Evolutionary conservation across 176 grass and related monocot species (phyloP).

Genomic region (Phoenix dactylifera): DNA sequence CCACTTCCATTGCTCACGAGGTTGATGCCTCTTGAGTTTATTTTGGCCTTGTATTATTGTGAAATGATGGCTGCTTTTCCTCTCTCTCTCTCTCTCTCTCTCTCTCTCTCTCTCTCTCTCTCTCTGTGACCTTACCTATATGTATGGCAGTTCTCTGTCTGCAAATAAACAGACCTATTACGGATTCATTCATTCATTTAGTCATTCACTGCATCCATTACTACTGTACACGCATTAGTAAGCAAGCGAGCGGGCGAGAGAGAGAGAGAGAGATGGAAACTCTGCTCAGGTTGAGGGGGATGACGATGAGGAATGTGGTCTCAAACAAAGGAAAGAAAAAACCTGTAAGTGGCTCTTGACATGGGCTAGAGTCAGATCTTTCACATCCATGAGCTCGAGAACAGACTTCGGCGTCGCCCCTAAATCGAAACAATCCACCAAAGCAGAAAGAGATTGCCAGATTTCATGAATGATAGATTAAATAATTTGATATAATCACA

Average conservation of each 20-base stretch:
- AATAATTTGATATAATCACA: background rate
- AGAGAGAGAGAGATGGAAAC: background rate
- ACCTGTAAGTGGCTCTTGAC: slow-evolving; percentile 52
- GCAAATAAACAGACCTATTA: slow-evolving; percentile 4
- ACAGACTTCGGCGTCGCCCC: slow-evolving; percentile 47
- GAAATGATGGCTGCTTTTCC: slow-evolving; percentile 27
- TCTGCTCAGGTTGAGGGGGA: no score
- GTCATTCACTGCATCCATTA: slow-evolving; percentile 7
- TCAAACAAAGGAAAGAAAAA: background rate
- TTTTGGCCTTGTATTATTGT: slow-evolving; percentile 11
- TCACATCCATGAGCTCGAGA: slow-evolving; percentile 50
- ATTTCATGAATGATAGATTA: background rate
- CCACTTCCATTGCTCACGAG: background rate
- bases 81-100: slow-evolving; percentile 1
- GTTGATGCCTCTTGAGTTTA: slow-evolving; percentile 10
- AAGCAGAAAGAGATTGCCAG: background rate
- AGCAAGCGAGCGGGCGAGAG: background rate
- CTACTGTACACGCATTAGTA: background rate
- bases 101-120: background rate
- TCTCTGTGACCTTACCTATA: background rate
- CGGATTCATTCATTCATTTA: slow-evolving; percentile 1
- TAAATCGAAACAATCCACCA: background rate
- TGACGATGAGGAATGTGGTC: no score
- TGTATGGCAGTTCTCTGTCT: background rate
- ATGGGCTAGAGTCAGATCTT: slow-evolving; percentile 48